Percentiles rank a stretch among this genome's conserved stretches.
Evolutionary conservation across 202 grass and related monocot species (phyloP).

Genomic region (Digitaria exilis): DNA sequence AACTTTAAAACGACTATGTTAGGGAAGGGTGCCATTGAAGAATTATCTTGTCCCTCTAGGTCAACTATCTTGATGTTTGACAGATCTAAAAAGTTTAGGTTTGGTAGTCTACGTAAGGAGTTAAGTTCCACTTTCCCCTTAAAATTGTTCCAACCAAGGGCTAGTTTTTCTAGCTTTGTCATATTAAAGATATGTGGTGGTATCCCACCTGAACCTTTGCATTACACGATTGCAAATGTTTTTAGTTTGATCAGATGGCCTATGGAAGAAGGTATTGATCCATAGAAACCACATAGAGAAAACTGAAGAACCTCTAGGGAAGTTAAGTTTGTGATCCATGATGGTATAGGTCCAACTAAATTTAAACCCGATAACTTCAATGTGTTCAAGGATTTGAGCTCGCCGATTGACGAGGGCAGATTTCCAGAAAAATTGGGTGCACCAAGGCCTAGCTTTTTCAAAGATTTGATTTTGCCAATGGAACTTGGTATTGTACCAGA

Average conservation of each 20-base stretch:
- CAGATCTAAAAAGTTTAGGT: not conserved
- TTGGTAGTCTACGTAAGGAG: not conserved
- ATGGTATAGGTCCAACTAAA: not conserved
- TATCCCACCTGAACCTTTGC: not conserved
- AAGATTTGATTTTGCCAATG: not conserved
- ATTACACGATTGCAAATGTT: not conserved
- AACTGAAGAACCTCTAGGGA: not conserved
- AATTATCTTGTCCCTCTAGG: not conserved
- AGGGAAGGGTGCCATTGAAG: not conserved
- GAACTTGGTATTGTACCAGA: conserved; percentile 19
- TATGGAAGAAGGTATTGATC: not conserved
- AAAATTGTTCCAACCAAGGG: not conserved
- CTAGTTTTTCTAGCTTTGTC: not conserved
- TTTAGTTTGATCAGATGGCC: not conserved
- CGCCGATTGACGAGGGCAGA: not conserved
- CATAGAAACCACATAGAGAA: not conserved
- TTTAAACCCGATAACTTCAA: not conserved
- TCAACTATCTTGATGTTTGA: not conserved
- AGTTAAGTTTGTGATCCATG: conserved; percentile 5
- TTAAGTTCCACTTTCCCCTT: not conserved
- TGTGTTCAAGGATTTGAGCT: not conserved
- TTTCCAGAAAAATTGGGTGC: not conserved
- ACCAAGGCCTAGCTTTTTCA: not conserved
- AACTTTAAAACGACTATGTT: not conserved
- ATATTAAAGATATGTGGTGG: not conserved